phyloP scores from a whole-genome alignment of 768 basidiomycete species.

The Mycena leptocephala region DNA sequence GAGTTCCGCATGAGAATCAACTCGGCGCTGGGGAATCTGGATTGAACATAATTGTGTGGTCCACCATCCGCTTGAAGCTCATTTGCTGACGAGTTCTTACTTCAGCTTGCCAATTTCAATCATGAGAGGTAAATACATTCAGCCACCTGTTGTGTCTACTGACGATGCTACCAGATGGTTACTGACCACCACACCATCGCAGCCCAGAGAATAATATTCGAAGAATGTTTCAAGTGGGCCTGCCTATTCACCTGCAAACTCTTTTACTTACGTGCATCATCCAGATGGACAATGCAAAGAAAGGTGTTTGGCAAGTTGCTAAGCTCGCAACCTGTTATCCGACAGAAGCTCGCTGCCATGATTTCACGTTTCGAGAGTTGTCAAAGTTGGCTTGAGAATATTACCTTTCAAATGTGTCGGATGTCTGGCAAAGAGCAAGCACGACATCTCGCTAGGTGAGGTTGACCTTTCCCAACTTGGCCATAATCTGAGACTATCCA shows the following conservation, averaged over 20 bases:
- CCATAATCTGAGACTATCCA: neutral
- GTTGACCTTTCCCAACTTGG: neutral
- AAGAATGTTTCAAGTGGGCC: constrained; percentile 71
- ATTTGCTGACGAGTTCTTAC: neutral
- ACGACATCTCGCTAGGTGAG: constrained; percentile 80
- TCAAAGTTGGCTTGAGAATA: constrained; percentile 87
- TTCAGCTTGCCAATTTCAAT: constrained; percentile 47
- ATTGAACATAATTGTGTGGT: constrained; percentile 46
- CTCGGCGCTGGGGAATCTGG: constrained; percentile 81
- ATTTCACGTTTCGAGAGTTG: constrained; percentile 73
- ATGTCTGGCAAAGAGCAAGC: constrained; percentile 90
- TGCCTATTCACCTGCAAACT: constrained; percentile 8
- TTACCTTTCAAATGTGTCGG: constrained; percentile 90
- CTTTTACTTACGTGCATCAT: constrained; percentile 12
- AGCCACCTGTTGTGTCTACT: neutral
- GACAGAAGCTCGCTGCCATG: constrained; percentile 92
- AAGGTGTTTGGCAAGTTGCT: constrained; percentile 94
- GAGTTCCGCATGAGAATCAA: constrained; percentile 88
- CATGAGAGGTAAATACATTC: constrained; percentile 7
- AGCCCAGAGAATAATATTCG: constrained; percentile 70
- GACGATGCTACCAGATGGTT: constrained; percentile 84
- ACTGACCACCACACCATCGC: constrained; percentile 72
- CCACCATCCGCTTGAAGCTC: neutral
- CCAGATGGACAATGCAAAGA: constrained; percentile 88
- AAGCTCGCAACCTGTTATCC: constrained; percentile 88